A percentile compares a stretch with the other conserved stretches of the same genome.
Evolutionary conservation across 75 land plant species (phyloP).

Genomic region (Cupressus sempervirens): DNA sequence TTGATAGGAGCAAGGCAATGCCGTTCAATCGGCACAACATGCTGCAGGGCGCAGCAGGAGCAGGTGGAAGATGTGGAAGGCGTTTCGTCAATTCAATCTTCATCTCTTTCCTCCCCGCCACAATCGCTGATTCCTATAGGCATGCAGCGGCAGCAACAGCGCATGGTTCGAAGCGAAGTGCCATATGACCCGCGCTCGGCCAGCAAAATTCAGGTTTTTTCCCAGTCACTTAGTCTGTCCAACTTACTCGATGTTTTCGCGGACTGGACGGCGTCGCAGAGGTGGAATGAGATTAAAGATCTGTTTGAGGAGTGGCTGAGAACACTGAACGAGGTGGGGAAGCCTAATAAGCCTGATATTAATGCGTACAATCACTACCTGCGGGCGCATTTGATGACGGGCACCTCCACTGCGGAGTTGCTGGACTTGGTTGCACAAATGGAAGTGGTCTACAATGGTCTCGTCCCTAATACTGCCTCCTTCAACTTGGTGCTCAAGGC

Average conservation of each 20-base stretch:
- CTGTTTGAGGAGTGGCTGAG: slow-evolving; percentile 61
- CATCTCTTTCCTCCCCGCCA: background rate
- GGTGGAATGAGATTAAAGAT: slow-evolving; percentile 53
- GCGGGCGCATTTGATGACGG: slow-evolving; percentile 54
- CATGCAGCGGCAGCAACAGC: background rate
- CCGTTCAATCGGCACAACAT: background rate
- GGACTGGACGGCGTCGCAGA: slow-evolving; percentile 44
- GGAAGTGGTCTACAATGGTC: slow-evolving; percentile 27
- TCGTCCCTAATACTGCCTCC: slow-evolving; percentile 59
- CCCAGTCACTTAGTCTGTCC: slow-evolving; percentile 29
- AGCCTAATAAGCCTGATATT: slow-evolving; percentile 65
- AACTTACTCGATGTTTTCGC: slow-evolving; percentile 40
- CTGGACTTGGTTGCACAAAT: slow-evolving; percentile 49
- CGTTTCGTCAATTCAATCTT: background rate
- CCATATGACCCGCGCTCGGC: background rate
- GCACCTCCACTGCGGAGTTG: slow-evolving; percentile 36
- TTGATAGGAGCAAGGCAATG: background rate
- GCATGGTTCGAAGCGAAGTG: background rate
- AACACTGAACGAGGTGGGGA: slow-evolving; percentile 44
- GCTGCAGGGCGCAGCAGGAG: background rate
- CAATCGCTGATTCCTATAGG: slow-evolving; percentile 7
- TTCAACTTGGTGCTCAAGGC: slow-evolving; percentile 64
- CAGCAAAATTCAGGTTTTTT: slow-evolving; percentile 12
- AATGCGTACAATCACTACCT: slow-evolving; percentile 50
- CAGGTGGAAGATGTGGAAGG: background rate